Evolutionary conservation across 768 basidiomycete genomes (phyloP).

Genomic region (Pholiota conissans): DNA sequence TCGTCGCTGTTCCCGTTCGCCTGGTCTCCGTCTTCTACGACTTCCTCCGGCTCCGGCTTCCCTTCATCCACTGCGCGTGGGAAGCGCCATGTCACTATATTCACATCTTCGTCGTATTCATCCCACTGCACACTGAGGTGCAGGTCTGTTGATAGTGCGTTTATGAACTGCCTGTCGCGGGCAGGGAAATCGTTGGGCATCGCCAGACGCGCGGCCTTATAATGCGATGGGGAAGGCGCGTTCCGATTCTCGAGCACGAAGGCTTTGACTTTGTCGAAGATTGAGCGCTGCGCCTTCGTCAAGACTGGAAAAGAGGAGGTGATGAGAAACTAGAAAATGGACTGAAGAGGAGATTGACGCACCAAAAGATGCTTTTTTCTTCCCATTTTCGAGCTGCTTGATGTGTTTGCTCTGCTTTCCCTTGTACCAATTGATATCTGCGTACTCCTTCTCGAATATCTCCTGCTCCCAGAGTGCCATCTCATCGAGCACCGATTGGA

Average conservation of each 20-base stretch:
- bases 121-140: conserved; percentile 88
- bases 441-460: conserved; percentile 88
- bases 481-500: conserved; percentile 88
- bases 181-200: conserved; percentile 82
- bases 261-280: conserved; percentile 76
- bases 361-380: conserved; percentile 67
- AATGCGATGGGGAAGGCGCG: conserved; percentile 30
- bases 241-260: conserved; percentile 61
- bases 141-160: conserved; percentile 71
- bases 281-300: conserved; percentile 68
- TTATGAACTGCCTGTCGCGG: conserved; percentile 79
- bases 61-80: conserved; percentile 42
- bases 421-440: conserved; percentile 91
- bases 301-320: conserved; percentile 46
- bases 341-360: conserved; percentile 20
- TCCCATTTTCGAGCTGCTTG: conserved; percentile 62
- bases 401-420: conserved; percentile 83
- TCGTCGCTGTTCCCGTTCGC: conserved; percentile 38
- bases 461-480: conserved; percentile 88
- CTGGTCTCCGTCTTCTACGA: conserved; percentile 22
- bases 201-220: conserved; percentile 45
- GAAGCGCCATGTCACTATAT: conserved; percentile 68
- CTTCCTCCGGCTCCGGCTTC: conserved; percentile 29
- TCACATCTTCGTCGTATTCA: conserved; percentile 81
- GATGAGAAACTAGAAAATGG: neutral